Evolutionary conservation across 495 filamentous ascomycete species (phyloP).

Genomic region (Aspergillus kassunensis): DNA sequence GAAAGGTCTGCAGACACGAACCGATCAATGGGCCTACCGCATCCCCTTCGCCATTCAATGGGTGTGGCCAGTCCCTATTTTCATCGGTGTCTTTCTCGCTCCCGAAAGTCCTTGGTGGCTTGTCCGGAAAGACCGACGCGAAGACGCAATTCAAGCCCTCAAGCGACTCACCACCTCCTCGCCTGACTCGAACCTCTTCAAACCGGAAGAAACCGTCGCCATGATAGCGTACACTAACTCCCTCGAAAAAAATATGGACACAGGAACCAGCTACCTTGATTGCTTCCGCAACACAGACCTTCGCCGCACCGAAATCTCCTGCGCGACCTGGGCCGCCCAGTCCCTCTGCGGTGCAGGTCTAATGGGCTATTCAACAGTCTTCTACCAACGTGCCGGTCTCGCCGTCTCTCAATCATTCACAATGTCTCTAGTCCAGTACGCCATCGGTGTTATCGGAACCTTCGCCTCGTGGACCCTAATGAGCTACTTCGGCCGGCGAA

Average conservation of each 20-base stretch:
- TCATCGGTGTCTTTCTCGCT: constrained; percentile 36
- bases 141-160: constrained; percentile 38
- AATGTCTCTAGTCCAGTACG: constrained; percentile 39
- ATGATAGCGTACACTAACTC: constrained; percentile 33
- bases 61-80: constrained; percentile 49
- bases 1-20: constrained; percentile 21
- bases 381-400: constrained; percentile 39
- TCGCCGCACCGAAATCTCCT: constrained; percentile 44
- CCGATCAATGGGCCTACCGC: constrained; percentile 44
- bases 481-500: constrained; percentile 41
- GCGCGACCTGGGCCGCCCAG: constrained; percentile 27
- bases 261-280: constrained; percentile 29
- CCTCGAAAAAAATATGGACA: constrained; percentile 30
- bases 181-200: constrained; percentile 10
- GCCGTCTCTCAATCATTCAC: constrained; percentile 19
- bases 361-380: constrained; percentile 33
- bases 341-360: constrained; percentile 32
- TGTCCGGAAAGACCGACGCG: constrained; percentile 36
- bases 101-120: constrained; percentile 47
- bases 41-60: constrained; percentile 55
- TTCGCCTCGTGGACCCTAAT: constrained; percentile 60
- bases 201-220: constrained; percentile 53
- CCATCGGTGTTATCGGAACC: constrained; percentile 59
- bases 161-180: constrained; percentile 26
- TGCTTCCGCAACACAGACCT: constrained; percentile 38